phyloP scores from a whole-genome alignment of 768 basidiomycete genomes.

The Suillus americanus region DNA sequence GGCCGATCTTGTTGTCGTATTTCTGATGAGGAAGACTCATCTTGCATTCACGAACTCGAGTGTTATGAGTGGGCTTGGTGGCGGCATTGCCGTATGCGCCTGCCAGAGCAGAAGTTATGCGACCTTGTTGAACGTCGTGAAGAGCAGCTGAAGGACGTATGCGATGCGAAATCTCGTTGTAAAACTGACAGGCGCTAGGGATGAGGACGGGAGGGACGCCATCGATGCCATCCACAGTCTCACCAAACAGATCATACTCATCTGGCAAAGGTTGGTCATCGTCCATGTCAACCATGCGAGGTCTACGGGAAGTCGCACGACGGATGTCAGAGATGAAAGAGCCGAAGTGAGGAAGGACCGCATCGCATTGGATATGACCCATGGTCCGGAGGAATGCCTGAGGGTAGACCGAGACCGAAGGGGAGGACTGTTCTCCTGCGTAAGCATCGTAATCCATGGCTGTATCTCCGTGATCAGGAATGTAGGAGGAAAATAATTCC shows the following conservation, averaged over 20 bases:
- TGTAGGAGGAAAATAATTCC: background rate
- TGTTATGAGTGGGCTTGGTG: background rate
- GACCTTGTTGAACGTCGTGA: background rate
- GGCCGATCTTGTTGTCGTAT: background rate
- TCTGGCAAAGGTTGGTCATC: background rate
- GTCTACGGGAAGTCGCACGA: background rate
- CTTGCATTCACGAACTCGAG: background rate
- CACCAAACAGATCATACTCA: background rate
- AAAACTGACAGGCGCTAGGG: background rate
- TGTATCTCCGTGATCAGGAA: background rate
- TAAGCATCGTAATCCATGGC: background rate
- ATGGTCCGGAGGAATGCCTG: background rate
- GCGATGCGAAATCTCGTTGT: background rate
- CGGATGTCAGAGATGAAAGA: background rate
- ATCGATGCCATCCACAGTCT: fast-evolving
- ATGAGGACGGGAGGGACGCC: background rate
- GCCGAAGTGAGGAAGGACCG: background rate
- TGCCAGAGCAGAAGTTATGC: background rate
- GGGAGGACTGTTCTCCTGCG: background rate
- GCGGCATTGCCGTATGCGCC: background rate
- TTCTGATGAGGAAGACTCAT: background rate
- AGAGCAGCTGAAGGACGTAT: background rate
- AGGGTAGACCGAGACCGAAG: background rate
- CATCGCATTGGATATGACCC: background rate
- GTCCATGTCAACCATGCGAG: background rate